These are phyloP conservation scores for Cyberlindnera mrakii DNA, from an alignment of 805 yeast species.

Conservation along the genomic window DNA sequence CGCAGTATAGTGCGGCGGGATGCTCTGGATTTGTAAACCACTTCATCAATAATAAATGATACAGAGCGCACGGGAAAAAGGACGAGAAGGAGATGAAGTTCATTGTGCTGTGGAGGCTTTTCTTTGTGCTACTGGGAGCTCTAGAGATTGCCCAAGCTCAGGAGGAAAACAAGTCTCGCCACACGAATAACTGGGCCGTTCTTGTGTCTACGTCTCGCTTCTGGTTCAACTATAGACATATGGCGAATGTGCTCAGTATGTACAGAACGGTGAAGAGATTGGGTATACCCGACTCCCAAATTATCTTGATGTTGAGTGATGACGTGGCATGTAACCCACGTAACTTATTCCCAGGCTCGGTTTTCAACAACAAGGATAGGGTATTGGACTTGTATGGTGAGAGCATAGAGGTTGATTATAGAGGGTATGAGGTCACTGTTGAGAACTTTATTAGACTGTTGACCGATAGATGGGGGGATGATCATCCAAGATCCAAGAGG, in stretches of 20 bases:
- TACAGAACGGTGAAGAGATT: constrained; percentile 92
- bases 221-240: constrained; percentile 98
- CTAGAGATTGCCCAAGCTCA: constrained; percentile 1
- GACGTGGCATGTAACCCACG: constrained; percentile 97
- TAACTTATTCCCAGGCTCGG: constrained; percentile 93
- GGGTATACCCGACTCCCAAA: constrained; percentile 97
- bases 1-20: too few species aligned
- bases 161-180: constrained; percentile 27
- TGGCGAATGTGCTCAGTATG: constrained; percentile 92
- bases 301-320: constrained; percentile 91
- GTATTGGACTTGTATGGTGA: constrained; percentile 92
- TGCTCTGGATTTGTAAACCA: too few species aligned
- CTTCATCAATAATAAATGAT: too few species aligned
- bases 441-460: constrained; percentile 89
- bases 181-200: constrained; percentile 76
- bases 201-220: constrained; percentile 92
- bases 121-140: not conserved
- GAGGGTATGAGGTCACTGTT: constrained; percentile 98
- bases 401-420: constrained; percentile 89
- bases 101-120: not conserved
- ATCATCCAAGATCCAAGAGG: constrained; percentile 89
- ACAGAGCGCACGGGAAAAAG: too few species aligned
- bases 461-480: constrained; percentile 94
- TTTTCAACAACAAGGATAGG: constrained; percentile 88
- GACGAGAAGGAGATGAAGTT: not conserved